Evolutionary conservation across 2,329 filamentous ascomycete species (phyloP), one percentile per base, ranked within the genome.

Genomic region (Trichoderma oligosporum): DNA sequence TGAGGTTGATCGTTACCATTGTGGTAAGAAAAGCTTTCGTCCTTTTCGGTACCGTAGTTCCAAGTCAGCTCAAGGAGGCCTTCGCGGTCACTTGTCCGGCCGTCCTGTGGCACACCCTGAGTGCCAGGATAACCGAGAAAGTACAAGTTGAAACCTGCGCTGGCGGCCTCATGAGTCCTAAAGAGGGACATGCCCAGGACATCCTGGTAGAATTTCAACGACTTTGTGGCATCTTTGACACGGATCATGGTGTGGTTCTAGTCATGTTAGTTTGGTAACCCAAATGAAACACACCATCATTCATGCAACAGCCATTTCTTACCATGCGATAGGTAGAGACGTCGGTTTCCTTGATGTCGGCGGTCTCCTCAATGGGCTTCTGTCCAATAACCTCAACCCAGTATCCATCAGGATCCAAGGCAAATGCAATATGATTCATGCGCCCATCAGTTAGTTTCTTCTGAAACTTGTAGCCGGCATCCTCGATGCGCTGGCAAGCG

Each of bases 201-300:
- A 6, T 97, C 90, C 71, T 93, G 82, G 75, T 93, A 93, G 71
- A 89, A 93, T 67, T 85, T 84, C 67, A 92, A 77, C 12, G 86
- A 89, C 72, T 83, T 85, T 68, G 89, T 81, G 22, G 80, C 78
- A 64, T 89, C 85, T 76, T 97, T 97, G 75, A 97, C 87, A 27
- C 94, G 89, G 65, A 99, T 83, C 94, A 97, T 97, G 57, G 89
- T 91, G 76, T 94, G 89, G 75, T 94, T 92, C 84, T 87, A 16
- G 39, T 6, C 8, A 25, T 1, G 14, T 7, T 25, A 20, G 29
- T 38, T 4, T 4, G 6, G n/a, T 7, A 7, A 31, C 12, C 14
- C n/a, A n/a, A n/a, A n/a, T n/a, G n/a, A n/a, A n/a, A n/a, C n/a
- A n/a, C n/a, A n/a, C n/a, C n/a, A n/a, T n/a, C n/a, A n/a, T 31